Base-by-base conservation (phyloP, 2,329 filamentous ascomycete genomes). In the Calonectria crousiana region DNA sequence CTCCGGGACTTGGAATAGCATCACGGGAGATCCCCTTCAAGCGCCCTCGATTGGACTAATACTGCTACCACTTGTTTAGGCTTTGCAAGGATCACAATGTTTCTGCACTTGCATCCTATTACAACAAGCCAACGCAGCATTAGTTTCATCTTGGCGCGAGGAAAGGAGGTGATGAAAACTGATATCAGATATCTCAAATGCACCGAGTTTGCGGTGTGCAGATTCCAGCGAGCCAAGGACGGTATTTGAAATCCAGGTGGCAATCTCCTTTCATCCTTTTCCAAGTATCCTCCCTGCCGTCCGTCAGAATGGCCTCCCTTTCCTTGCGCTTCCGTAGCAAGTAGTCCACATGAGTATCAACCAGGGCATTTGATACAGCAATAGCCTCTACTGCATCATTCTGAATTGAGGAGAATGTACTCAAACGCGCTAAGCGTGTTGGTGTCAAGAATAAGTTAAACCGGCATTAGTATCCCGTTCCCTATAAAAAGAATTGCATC, bases 371-470 rank as follows among this genome's bases (percentile, higher is more conserved):
- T 30, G 51, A 26, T 14, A 32, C 14, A 10, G n/a, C 9, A 4
- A 30, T 16, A 4, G 26, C 13, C 26, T 0, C 51, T 10, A 20
- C 14, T 0, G 86, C 86, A 23, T 89, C 81, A 73, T 87, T 86
- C 10, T 86, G 85, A 20, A 90, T 84, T 28, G 83, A 89, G 83
- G 23, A 89, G 73, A 30, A 88, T 84, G 71, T 89, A 89, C 0
- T 87, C 88, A 47, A 88, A 84, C 11, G 86, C 20, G 4, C 51
- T 34, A 26, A 44, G 10, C 1, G 14, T 18, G 18, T 44, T 56
- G 1, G 34, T 56, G 1, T 8, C 23, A 8, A 67, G 32, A 28
- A 67, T 28, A 26, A 67, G 41, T 34, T 32, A 13, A 20, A 23
- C 20, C 2, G 32, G 4, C 5, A 9, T 28, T 14, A 38, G 4